These are phyloP conservation scores for Amphibolis antarctica DNA, from an alignment of 106 monocot species.

Conservation along the genomic window DNA sequence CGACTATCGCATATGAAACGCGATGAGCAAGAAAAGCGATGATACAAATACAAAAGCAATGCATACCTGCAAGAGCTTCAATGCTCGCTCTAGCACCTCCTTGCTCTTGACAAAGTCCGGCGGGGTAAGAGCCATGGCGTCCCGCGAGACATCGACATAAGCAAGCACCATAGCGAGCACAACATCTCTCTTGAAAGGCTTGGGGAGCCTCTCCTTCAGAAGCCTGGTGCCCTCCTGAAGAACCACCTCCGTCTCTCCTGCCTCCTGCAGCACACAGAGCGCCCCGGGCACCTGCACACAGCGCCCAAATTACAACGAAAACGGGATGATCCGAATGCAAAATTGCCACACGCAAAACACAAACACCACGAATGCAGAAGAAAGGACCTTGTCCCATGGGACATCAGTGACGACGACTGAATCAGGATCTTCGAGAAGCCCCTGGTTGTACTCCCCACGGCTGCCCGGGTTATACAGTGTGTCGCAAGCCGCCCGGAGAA, in stretches of 20 bases:
- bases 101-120: constrained; percentile 59
- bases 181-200: constrained; percentile 84
- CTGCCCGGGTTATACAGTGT: constrained; percentile 33
- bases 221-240: constrained; percentile 48
- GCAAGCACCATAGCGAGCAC: constrained; percentile 83
- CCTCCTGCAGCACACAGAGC: constrained; percentile 75
- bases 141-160: constrained; percentile 78
- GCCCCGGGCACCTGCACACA: constrained; percentile 61
- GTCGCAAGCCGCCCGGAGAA: constrained; percentile 74
- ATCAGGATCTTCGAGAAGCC: constrained; percentile 45
- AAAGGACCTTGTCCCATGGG: constrained; percentile 68
- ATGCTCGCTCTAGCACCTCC: constrained; percentile 83
- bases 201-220: constrained; percentile 53
- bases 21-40: too few relatives aligned
- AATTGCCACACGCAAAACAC: background rate
- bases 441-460: constrained; percentile 52
- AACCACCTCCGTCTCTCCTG: constrained; percentile 58
- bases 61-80: constrained; percentile 79
- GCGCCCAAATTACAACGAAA: background rate
- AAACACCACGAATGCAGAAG: background rate
- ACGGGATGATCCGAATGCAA: background rate
- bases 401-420: constrained; percentile 34
- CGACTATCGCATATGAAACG: too few relatives aligned
- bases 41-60: too few relatives aligned
- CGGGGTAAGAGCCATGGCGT: constrained; percentile 56